These are phyloP conservation scores for Datisca glomerata DNA, from an alignment of 306 rosid genomes.

Conservation along the genomic window DNA sequence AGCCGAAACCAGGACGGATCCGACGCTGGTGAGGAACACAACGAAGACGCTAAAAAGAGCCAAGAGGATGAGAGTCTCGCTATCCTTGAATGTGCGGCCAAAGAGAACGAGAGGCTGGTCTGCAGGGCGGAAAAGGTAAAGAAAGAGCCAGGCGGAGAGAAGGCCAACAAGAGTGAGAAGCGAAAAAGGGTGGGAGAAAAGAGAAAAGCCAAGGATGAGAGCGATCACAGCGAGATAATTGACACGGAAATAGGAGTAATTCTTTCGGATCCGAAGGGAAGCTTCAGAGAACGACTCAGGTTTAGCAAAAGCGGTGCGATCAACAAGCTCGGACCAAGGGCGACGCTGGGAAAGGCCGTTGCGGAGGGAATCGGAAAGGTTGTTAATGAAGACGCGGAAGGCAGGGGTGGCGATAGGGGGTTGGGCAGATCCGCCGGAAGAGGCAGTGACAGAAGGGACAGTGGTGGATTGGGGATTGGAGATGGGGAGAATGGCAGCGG, in stretches of 20 bases:
- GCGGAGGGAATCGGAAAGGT: constrained; percentile 44
- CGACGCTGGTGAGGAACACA: constrained; percentile 76
- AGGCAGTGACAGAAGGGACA: too few species aligned
- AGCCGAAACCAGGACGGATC: constrained; percentile 62
- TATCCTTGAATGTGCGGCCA: constrained; percentile 60
- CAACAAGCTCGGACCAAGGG: constrained; percentile 70
- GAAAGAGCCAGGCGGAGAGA: constrained; percentile 77
- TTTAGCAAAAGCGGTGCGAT: constrained; percentile 60
- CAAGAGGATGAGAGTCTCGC: constrained; percentile 54
- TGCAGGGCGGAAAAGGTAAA: constrained; percentile 85
- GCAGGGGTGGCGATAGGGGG: constrained; percentile 39
- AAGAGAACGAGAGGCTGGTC: constrained; percentile 80
- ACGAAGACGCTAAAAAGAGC: constrained; percentile 39
- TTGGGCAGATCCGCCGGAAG: too few species aligned
- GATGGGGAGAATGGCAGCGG: constrained; percentile 51
- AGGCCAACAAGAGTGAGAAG: constrained; percentile 49
- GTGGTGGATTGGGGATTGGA: constrained; percentile 19
- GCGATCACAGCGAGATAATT: constrained; percentile 54
- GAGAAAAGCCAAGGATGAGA: constrained; percentile 45
- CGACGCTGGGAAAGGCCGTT: constrained; percentile 73
- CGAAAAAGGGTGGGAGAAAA: constrained; percentile 61
- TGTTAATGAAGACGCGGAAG: constrained; percentile 43
- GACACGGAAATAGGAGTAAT: constrained; percentile 74
- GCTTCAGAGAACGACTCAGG: constrained; percentile 80
- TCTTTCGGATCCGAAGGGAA: constrained; percentile 70